Base-by-base conservation (phyloP, 1,139 yeast species). In the Suhomyces anneliseae region DNA sequence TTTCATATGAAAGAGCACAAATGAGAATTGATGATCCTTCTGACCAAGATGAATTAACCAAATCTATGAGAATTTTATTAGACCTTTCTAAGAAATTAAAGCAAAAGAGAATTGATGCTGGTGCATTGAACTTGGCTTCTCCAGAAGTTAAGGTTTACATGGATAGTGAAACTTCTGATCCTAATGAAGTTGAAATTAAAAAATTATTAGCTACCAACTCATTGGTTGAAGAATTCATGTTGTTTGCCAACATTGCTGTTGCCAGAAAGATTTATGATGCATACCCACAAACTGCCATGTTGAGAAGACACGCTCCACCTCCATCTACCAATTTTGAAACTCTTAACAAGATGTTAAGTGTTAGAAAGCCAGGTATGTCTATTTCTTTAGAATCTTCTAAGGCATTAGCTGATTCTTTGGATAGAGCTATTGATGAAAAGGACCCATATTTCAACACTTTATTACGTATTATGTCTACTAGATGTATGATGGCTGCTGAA, bases 401-500 rank as follows among this genome's bases (percentile, higher is more conserved):
- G 60, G 88, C 97, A 0, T 77, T 95, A 42, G 99, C 99, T 1
- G 97, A 90, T 61, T 90, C 98, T 15, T 76, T 95, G 47, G 99
- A 95, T 62, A 78, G 88, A 52, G 90, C 97, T 68, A 81, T 73
- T 33, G 98, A 93, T 65, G 79, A 84, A 26, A 62, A 79, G 0
- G 99, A 93, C 64, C 87, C 92, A 7, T 95, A 90, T 62, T 90
- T 95, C 78, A 95, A 95, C 68, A 93, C 98, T 0, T 76, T 95
- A 59, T 79, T 93, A 8, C 85, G 99, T 69, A 93, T 95, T 54
- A 87, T 93, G 96, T 95, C 98, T 7, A 95, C 99, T 0, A 81
- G 99, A 61, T 93, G 99, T 70, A 95, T 95, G 99, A 89, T 90
- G 87, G 97, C 99, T 2, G 99, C 99, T 1, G 98, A 93, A 61